phyloP scores from a whole-genome alignment of 176 grass and related monocot genomes.

The Oryza glaberrima region DNA sequence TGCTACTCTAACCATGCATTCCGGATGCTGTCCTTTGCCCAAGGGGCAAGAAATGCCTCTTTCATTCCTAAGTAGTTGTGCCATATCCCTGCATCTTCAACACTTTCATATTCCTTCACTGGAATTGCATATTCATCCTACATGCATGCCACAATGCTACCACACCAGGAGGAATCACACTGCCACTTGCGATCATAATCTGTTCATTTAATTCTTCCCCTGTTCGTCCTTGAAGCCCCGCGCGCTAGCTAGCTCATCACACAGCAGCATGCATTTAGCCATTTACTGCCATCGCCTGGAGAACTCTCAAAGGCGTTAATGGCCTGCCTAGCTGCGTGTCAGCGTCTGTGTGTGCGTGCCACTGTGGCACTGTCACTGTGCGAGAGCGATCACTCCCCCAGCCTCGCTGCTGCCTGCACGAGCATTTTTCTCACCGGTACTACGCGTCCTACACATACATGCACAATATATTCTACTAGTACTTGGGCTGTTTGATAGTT shows the following conservation, averaged over 20 bases:
- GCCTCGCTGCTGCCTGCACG: neutral
- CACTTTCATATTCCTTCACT: neutral
- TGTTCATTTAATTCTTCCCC: neutral
- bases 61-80: neutral
- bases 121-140: slow-evolving; percentile 3
- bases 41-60: neutral
- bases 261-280: neutral
- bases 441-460: neutral
- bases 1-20: neutral
- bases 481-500: neutral
- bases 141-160: neutral
- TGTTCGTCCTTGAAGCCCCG: neutral
- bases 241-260: neutral
- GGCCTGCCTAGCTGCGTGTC: neutral
- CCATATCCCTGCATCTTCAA: neutral
- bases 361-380: neutral
- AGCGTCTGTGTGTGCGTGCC: neutral
- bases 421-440: neutral
- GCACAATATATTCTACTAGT: neutral
- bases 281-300: neutral
- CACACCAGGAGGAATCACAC: neutral
- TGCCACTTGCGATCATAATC: neutral
- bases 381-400: neutral
- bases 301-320: slow-evolving; percentile 19
- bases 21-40: neutral